Conservation (phyloP, 1,284 basidiomycete genomes). For the Cryptococcus maquisensis region DNA sequence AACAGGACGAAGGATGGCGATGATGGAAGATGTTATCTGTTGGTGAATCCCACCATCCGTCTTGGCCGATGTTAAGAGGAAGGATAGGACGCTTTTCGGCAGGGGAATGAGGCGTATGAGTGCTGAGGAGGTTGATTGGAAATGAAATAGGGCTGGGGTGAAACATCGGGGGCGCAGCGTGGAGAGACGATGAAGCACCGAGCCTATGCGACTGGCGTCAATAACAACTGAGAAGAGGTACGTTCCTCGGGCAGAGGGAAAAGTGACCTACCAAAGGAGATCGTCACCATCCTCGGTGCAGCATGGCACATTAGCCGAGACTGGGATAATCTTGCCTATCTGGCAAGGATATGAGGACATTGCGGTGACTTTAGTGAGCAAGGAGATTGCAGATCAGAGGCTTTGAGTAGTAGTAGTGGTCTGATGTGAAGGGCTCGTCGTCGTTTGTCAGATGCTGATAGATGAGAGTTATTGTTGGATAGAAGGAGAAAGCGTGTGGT, state of each 20-base stretch:
- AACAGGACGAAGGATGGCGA: not conserved
- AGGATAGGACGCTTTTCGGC: not conserved
- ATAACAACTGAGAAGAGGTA: no score
- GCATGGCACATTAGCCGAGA: no score
- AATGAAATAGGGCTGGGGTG: not conserved
- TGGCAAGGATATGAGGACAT: no score
- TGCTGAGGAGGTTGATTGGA: not conserved
- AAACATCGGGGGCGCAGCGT: not conserved
- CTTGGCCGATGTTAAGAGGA: not conserved
- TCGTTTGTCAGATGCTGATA: no score
- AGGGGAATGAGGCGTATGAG: not conserved
- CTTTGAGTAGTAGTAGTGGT: no score
- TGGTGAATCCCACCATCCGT: not conserved
- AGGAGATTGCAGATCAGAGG: no score
- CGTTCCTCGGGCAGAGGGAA: not conserved
- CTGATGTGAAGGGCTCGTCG: no score
- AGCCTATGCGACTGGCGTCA: not conserved
- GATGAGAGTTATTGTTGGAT: no score
- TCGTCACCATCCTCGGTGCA: not conserved
- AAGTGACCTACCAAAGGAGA: not conserved
- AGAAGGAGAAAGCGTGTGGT: no score
- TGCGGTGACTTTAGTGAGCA: not conserved
- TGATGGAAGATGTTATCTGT: slow-evolving; percentile 3
- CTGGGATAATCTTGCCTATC: no score
- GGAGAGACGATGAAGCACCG: not conserved